These are phyloP conservation scores for Pythium graminicola DNA, from an alignment of 352 stramenopile genomes.

Conservation along the genomic window DNA sequence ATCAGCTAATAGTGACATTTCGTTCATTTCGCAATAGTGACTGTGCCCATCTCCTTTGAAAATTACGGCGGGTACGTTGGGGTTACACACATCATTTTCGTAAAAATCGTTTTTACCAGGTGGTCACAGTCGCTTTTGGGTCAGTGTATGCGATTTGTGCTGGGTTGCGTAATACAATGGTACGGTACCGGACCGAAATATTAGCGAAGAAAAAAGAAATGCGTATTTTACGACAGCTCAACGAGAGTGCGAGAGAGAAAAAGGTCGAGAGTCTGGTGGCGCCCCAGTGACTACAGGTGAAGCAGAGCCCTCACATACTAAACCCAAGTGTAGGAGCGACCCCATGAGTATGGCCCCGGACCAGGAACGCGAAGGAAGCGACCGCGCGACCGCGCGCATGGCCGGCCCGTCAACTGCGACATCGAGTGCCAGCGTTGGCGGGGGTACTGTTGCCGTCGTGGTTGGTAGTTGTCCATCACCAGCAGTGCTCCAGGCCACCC, in stretches of 20 bases:
- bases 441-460: constrained; percentile 13
- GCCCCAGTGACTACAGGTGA: not conserved
- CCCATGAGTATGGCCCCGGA: constrained; percentile 15
- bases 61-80: not conserved
- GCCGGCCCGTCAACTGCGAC: constrained; percentile 6
- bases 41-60: not conserved
- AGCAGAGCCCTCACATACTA: constrained; percentile 21
- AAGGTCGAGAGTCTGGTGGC: constrained; percentile 15
- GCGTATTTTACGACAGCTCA: constrained; percentile 3
- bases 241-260: constrained; percentile 16
- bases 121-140: not conserved
- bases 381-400: constrained; percentile 11
- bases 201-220: constrained; percentile 13
- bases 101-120: not conserved
- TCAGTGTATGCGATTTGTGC: constrained; percentile 5
- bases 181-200: too few relatives aligned
- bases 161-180: too few relatives aligned
- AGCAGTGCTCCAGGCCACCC: constrained; percentile 14
- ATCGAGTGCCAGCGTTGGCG: constrained; percentile 6
- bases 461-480: constrained; percentile 13
- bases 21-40: not conserved
- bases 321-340: constrained; percentile 1
- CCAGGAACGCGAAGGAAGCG: constrained; percentile 17
- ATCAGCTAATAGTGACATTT: too few relatives aligned
- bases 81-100: not conserved